phyloP scores from a whole-genome alignment of 2,329 filamentous ascomycete species.

The Microsporum ferrugineum region DNA sequence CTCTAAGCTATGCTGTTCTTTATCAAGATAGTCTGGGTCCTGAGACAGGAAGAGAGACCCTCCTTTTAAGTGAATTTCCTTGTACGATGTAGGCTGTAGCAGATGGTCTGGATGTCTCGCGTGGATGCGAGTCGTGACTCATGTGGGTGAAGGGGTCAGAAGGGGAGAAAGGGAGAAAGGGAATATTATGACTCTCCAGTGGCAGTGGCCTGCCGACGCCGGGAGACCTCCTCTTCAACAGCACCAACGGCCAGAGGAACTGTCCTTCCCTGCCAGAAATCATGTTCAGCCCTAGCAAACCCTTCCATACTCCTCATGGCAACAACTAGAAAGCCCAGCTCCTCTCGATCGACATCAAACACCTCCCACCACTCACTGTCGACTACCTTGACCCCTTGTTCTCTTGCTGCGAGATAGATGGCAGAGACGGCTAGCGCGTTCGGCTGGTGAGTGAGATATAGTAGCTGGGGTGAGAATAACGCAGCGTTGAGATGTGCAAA shows the following conservation, averaged over 20 bases:
- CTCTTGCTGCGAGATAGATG: constrained; percentile 77
- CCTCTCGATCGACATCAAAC: constrained; percentile 89
- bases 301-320: constrained; percentile 68
- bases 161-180: neutral
- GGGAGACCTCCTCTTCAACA: constrained; percentile 47
- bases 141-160: neutral
- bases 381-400: constrained; percentile 65
- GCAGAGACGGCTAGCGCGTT: constrained; percentile 73
- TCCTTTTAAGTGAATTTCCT: neutral
- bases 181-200: neutral
- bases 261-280: constrained; percentile 41
- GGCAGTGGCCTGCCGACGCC: constrained; percentile 25
- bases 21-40: neutral
- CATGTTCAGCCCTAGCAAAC: constrained; percentile 51
- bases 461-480: constrained; percentile 71
- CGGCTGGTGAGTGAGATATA: constrained; percentile 89
- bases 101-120: neutral
- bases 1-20: neutral
- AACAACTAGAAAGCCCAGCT: constrained; percentile 84
- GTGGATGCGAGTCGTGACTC: neutral
- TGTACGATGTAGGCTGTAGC: neutral
- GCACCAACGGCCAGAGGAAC: constrained; percentile 50
- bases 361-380: constrained; percentile 94
- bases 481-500: constrained; percentile 77
- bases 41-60: neutral